Evolutionary conservation across 768 basidiomycete genomes (phyloP).

Genomic region (Termitomyces sp.): DNA sequence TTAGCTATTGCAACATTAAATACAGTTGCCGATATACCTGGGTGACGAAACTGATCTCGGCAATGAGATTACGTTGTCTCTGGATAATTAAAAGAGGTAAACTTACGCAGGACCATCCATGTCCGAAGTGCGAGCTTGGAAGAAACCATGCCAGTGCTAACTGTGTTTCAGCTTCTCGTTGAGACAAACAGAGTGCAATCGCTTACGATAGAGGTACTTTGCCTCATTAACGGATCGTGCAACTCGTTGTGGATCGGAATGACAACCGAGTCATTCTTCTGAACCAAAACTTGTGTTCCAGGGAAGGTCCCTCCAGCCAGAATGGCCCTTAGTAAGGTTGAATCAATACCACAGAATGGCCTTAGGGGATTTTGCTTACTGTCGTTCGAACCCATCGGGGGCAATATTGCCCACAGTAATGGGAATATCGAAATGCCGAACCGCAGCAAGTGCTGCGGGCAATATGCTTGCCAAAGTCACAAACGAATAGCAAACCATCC

Average conservation of each 20-base stretch:
- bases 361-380: conserved; percentile 1
- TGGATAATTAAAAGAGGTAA: background rate
- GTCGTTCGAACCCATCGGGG: conserved; percentile 17
- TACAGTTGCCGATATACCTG: conserved; percentile 17
- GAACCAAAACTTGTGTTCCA: conserved; percentile 13
- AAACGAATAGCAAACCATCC: conserved; percentile 14
- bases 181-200: background rate
- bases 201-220: conserved; percentile 21
- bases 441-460: conserved; percentile 15
- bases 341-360: background rate
- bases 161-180: background rate
- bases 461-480: conserved; percentile 9
- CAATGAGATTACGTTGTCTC: background rate
- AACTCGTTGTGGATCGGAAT: conserved; percentile 18
- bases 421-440: conserved; percentile 16
- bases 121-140: conserved; percentile 28
- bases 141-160: conserved; percentile 32
- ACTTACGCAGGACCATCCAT: conserved; percentile 31
- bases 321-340: conserved; percentile 9
- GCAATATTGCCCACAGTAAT: conserved; percentile 10
- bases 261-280: conserved; percentile 20
- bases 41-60: conserved; percentile 31
- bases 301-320: conserved; percentile 19
- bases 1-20: background rate
- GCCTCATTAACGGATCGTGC: conserved; percentile 19